Evolutionary conservation across 805 yeast genomes (phyloP).

Genomic region (Priceomyces haplophilus): DNA sequence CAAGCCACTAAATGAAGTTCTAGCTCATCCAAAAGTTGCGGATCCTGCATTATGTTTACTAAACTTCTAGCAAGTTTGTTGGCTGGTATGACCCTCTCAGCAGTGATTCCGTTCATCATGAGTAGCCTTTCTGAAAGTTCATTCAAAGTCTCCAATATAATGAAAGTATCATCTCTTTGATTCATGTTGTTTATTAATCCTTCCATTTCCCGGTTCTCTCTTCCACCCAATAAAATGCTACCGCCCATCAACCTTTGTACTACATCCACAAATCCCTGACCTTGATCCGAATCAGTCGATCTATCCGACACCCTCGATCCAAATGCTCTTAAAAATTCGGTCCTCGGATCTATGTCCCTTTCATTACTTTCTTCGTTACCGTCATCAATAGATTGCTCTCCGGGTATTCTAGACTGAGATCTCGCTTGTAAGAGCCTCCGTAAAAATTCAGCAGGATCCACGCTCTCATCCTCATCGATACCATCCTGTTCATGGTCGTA

Average conservation of each 20-base stretch:
- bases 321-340: slow-evolving; percentile 26
- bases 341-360: slow-evolving; percentile 18
- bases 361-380: slow-evolving; percentile 14
- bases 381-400: slow-evolving; percentile 12
- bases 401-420: slow-evolving; percentile 9
- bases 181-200: slow-evolving; percentile 35
- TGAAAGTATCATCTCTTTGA: slow-evolving; percentile 53
- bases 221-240: slow-evolving; percentile 17
- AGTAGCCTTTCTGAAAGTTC: slow-evolving; percentile 62
- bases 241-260: slow-evolving; percentile 35
- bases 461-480: slow-evolving; percentile 10
- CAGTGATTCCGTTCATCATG: slow-evolving; percentile 63
- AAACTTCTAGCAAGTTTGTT: slow-evolving; percentile 52
- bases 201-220: slow-evolving; percentile 30
- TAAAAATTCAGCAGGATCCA: slow-evolving; percentile 18
- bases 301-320: slow-evolving; percentile 16
- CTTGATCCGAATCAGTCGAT: slow-evolving; percentile 12
- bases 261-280: slow-evolving; percentile 27
- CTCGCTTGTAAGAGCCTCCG: slow-evolving; percentile 18
- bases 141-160: slow-evolving; percentile 60
- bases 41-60: slow-evolving; percentile 56
- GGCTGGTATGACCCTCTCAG: slow-evolving; percentile 64
- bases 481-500: slow-evolving; percentile 17
- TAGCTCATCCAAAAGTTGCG: slow-evolving; percentile 56
- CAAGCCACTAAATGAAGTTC: slow-evolving; percentile 84